These are phyloP conservation scores for Aspergillus ochraceus DNA, from an alignment of 2,329 filamentous ascomycete species.

Conservation along the genomic window DNA sequence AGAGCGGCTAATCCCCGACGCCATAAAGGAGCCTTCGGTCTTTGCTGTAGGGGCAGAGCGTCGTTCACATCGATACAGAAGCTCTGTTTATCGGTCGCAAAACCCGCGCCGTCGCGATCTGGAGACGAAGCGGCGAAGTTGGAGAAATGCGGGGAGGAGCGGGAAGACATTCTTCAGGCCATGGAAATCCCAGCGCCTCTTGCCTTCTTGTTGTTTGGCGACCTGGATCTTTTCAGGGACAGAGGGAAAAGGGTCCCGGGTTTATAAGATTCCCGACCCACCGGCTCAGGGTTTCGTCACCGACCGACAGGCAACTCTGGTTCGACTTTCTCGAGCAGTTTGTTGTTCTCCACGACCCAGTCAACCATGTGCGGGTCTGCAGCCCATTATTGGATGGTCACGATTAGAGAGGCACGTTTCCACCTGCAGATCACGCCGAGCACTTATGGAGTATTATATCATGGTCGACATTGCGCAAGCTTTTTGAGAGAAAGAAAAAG, in stretches of 20 bases:
- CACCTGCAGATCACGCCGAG: not conserved
- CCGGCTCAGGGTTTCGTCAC: not conserved
- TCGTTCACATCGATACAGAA: constrained; percentile 2
- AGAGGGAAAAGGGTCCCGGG: not conserved
- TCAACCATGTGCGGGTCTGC: constrained; percentile 4
- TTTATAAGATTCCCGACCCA: not conserved
- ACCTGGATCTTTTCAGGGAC: not conserved
- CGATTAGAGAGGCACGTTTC: not conserved
- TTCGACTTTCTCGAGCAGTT: not conserved
- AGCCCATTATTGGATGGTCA: not conserved
- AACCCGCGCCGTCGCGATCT: constrained; percentile 2
- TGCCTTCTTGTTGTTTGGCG: not conserved
- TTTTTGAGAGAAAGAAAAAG: not conserved
- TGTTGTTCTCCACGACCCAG: constrained; percentile 4
- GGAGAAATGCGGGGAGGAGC: not conserved
- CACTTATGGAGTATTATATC: not conserved
- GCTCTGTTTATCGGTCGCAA: not conserved
- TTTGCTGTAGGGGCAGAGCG: not conserved
- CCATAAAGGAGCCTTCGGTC: constrained; percentile 2
- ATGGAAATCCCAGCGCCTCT: not conserved
- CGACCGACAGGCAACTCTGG: not conserved
- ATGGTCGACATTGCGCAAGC: not conserved
- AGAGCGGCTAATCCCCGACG: constrained; percentile 10
- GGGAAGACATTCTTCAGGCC: not conserved
- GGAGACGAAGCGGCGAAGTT: not conserved